Evolutionary conservation across 2,329 filamentous ascomycete species (phyloP).

Genomic region (Phyllosticta paracitricarpa): DNA sequence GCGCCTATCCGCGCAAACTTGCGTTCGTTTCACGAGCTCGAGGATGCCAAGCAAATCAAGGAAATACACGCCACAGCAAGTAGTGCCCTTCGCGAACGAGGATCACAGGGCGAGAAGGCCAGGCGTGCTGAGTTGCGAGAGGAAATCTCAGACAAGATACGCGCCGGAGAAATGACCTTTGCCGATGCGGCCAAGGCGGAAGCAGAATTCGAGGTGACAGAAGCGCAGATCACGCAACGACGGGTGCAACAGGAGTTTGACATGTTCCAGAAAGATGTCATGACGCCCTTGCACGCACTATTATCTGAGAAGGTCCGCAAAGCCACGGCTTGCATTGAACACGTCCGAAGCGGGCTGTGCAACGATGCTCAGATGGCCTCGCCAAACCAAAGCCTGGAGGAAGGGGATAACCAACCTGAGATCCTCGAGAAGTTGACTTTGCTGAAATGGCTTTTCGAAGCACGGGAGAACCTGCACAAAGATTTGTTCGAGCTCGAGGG

Average conservation of each 20-base stretch:
- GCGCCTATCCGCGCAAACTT: slow-evolving; percentile 65
- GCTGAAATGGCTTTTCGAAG: slow-evolving; percentile 94
- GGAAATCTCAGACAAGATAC: slow-evolving; percentile 71
- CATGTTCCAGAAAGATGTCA: slow-evolving; percentile 68
- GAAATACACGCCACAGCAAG: slow-evolving; percentile 42
- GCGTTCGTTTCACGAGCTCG: slow-evolving; percentile 61
- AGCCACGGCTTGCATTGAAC: slow-evolving; percentile 67
- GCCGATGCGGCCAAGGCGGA: slow-evolving; percentile 75
- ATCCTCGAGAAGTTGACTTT: slow-evolving; percentile 88
- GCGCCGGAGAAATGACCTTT: slow-evolving; percentile 68
- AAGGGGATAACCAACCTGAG: slow-evolving; percentile 91
- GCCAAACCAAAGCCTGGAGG: slow-evolving; percentile 81
- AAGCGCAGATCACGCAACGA: slow-evolving; percentile 61
- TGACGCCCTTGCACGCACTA: slow-evolving; percentile 74
- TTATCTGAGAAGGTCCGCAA: slow-evolving; percentile 65
- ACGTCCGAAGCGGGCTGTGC: slow-evolving; percentile 62
- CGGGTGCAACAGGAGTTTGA: slow-evolving; percentile 73
- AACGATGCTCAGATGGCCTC: slow-evolving; percentile 57
- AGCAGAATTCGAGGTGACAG: slow-evolving; percentile 60
- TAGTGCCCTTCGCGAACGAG: slow-evolving; percentile 44
- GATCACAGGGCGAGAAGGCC: slow-evolving; percentile 45
- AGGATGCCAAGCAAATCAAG: slow-evolving; percentile 61
- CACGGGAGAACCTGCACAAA: slow-evolving; percentile 76
- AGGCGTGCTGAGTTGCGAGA: slow-evolving; percentile 57
- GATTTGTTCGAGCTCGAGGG: slow-evolving; percentile 76